Evolutionary conservation across 1,284 basidiomycete genomes (phyloP), one percentile per base, ranked within the genome.

Genomic region (Farysia itapuensis): DNA sequence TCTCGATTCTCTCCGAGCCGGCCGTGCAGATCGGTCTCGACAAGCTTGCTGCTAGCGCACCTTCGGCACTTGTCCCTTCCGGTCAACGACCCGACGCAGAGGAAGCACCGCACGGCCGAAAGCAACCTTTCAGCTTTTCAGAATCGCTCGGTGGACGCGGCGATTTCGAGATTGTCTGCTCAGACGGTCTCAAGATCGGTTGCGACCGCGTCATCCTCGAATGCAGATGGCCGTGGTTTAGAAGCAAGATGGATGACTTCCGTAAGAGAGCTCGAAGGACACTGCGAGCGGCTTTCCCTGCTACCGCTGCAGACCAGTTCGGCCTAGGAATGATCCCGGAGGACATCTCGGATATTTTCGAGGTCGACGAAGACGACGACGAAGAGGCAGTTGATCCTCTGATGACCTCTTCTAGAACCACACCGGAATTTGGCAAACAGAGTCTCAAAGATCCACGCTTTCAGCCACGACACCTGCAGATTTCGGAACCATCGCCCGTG

Each of bases 171-270:
- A 81, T 97, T 44, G 80, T 95, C 14, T 91, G 89, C 73, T 89
- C 92, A 53, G 93, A 97, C 75, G 89, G 89, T 1, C 82, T 89
- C 46, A 83, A 83, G 59, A 83, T 97, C 52, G 80, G 82, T 35
- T 93, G 89, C 75, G 90, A 90, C 18, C 82, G 90, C 32, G 85
- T 83, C 71, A 78, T 90, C 15, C 80, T 97, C 16, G 86, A 89
- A 73, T 85, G 88, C 29, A 83, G 92, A 13, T 97, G 93, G 93
- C 84, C 87, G 0, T 96, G 93, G 93, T 93, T 96, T 81, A 84
- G 83, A 48, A 82, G 86, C 41, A 86, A 90, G 60, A 61, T 70
- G 56, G 43, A 52, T 32, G 65, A 70, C 34, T 71, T 51, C 49
- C 52, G 61, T 35, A 53, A 31, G 35, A 50, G 58, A 22, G 61